These are phyloP conservation scores for Polyplosphaeria fusca DNA, from an alignment of 495 filamentous ascomycete species.

Conservation along the genomic window DNA sequence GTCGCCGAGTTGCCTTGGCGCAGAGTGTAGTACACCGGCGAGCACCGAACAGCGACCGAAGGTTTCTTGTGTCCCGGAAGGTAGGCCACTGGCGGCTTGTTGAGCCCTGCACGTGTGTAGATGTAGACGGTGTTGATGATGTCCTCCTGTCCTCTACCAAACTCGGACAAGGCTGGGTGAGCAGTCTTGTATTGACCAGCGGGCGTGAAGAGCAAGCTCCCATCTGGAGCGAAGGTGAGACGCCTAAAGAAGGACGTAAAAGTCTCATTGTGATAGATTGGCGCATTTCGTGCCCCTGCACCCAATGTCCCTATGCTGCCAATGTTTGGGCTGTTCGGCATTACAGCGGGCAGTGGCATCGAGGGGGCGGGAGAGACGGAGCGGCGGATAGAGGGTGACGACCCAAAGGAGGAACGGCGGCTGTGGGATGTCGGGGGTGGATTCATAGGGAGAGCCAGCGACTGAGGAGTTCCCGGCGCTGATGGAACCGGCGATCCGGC, in stretches of 20 bases:
- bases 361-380: slow-evolving; percentile 96
- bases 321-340: slow-evolving; percentile 69
- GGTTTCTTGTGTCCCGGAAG: slow-evolving; percentile 98
- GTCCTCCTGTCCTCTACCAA: slow-evolving; percentile 71
- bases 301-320: slow-evolving; percentile 56
- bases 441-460: slow-evolving; percentile 91
- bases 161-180: slow-evolving; percentile 62
- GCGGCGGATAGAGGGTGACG: slow-evolving; percentile 75
- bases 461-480: slow-evolving; percentile 90
- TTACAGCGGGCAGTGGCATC: slow-evolving; percentile 91
- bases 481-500: slow-evolving; percentile 84
- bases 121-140: slow-evolving; percentile 97
- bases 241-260: slow-evolving; percentile 96
- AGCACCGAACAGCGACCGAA: slow-evolving; percentile 93
- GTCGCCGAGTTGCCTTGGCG: slow-evolving; percentile 59
- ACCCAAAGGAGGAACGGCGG: slow-evolving; percentile 90
- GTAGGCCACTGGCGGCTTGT: slow-evolving; percentile 96
- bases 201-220: slow-evolving; percentile 90
- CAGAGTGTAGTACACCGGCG: slow-evolving; percentile 80
- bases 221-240: slow-evolving; percentile 91
- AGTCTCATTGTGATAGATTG: slow-evolving; percentile 95
- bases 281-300: slow-evolving; percentile 72
- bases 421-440: slow-evolving; percentile 90
- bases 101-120: slow-evolving; percentile 93
- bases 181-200: slow-evolving; percentile 92